Evolutionary conservation across 345 rosid genomes (phyloP).

Genomic region (Arabis alpina): DNA sequence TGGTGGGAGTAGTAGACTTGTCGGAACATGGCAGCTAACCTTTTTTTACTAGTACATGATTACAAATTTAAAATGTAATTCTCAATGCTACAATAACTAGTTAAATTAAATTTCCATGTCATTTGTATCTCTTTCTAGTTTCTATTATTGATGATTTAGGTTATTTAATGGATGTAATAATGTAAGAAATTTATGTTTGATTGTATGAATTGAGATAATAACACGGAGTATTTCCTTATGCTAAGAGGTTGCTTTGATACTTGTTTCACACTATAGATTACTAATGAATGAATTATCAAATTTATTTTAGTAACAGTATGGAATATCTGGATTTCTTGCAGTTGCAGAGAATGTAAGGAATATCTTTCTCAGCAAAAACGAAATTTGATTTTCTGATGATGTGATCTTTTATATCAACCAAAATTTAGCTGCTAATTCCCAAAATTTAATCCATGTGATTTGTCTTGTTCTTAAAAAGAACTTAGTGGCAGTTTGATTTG

Average conservation of each 20-base stretch:
- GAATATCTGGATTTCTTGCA: not conserved
- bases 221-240: too few relatives aligned
- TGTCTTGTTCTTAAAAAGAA: not conserved
- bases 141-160: too few relatives aligned
- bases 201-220: not conserved
- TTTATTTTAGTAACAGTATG: too few relatives aligned
- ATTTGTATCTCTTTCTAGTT: too few relatives aligned
- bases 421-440: not conserved
- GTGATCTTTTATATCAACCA: not conserved
- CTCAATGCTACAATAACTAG: too few relatives aligned
- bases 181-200: not conserved
- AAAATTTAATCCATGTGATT: not conserved
- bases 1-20: slow-evolving; percentile 27
- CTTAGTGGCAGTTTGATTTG: not conserved
- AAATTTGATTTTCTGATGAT: not conserved
- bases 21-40: slow-evolving; percentile 18
- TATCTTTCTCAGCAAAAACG: not conserved
- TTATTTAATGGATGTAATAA: not conserved
- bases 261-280: too few relatives aligned
- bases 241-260: too few relatives aligned
- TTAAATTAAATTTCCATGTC: too few relatives aligned
- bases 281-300: too few relatives aligned
- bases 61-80: not conserved
- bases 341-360: not conserved
- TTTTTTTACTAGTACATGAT: slow-evolving; percentile 4